phyloP scores from a whole-genome alignment of 305 asterid genomes.

The Rubia occidens region DNA sequence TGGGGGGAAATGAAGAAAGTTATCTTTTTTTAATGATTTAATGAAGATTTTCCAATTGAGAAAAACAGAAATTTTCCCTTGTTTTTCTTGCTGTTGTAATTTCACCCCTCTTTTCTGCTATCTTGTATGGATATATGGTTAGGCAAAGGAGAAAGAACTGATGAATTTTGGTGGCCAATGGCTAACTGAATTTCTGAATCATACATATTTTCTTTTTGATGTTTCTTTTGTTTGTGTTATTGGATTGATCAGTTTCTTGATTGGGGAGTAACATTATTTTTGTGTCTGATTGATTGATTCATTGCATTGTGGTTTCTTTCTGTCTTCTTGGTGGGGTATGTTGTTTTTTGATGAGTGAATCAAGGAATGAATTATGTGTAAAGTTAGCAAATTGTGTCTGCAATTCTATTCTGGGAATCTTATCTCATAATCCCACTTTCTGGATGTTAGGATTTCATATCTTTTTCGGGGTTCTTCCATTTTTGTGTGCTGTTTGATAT shows the following conservation, averaged over 20 bases:
- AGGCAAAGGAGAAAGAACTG: conserved; percentile 3
- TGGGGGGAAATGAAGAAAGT: conserved; percentile 6
- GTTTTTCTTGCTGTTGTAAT: conserved; percentile 18
- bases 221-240: background rate
- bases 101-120: conserved; percentile 1
- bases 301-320: background rate
- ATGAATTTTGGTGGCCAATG: conserved; percentile 7
- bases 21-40: conserved; percentile 6
- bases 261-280: background rate
- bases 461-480: conserved; percentile 6
- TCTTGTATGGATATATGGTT: conserved; percentile 6
- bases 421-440: conserved; percentile 3
- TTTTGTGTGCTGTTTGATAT: background rate
- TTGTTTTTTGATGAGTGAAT: conserved; percentile 1
- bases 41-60: background rate
- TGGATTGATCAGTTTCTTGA: background rate
- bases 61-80: conserved; percentile 14
- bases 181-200: background rate
- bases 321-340: background rate
- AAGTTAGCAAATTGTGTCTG: conserved; percentile 4
- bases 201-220: background rate
- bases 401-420: conserved; percentile 12
- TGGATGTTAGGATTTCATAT: conserved; percentile 10
- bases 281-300: background rate
- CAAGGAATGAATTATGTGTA: background rate